These are phyloP conservation scores for Cercospora brassicicola DNA, from an alignment of 2,329 filamentous ascomycete species.

Conservation along the genomic window DNA sequence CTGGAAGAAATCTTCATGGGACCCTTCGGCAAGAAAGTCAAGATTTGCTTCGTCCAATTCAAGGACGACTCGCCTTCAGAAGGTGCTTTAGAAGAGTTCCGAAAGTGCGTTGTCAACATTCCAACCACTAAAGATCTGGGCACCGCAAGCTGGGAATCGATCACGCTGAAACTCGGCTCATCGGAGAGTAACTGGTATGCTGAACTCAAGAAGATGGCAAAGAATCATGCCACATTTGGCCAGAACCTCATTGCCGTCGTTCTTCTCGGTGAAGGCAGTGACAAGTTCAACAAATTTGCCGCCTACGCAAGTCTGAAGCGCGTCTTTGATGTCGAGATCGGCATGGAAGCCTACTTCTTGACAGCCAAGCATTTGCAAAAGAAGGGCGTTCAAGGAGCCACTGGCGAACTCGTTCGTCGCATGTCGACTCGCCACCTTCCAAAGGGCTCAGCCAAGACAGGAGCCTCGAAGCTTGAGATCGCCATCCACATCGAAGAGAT, in stretches of 20 bases:
- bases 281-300: constrained; percentile 4
- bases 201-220: not conserved
- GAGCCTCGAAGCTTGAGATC: not conserved
- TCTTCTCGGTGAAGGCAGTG: not conserved
- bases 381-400: not conserved
- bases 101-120: not conserved
- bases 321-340: constrained; percentile 1
- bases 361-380: not conserved
- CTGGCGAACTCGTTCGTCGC: constrained; percentile 4
- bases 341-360: constrained; percentile 11
- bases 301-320: constrained; percentile 8
- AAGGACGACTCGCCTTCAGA: not conserved
- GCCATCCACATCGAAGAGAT: not conserved
- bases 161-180: not conserved
- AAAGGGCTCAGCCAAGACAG: not conserved
- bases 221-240: not conserved
- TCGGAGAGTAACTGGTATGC: not conserved
- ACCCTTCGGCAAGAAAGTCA: not conserved
- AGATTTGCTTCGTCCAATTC: constrained; percentile 2
- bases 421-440: constrained; percentile 1
- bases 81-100: not conserved
- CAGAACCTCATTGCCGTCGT: constrained; percentile 9
- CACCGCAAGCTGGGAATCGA: not conserved
- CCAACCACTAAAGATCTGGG: not conserved
- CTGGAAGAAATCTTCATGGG: not conserved